Conservation (phyloP, 2,329 filamentous ascomycete genomes). For the Penicillium palitans region DNA sequence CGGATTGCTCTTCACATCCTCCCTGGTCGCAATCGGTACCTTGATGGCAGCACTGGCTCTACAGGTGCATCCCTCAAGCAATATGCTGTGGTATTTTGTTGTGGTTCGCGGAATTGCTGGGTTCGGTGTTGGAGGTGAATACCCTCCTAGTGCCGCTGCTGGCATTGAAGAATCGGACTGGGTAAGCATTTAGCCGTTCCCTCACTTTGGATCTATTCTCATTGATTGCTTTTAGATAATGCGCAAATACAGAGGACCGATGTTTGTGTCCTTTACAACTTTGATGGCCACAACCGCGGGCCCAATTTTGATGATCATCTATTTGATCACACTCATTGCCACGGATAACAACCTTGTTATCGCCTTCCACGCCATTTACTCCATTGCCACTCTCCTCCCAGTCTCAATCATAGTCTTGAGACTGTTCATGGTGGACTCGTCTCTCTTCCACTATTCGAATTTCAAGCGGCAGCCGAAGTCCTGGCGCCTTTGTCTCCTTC, state of each 20-base stretch:
- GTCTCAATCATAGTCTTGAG: slow-evolving; percentile 35
- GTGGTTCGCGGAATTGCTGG: slow-evolving; percentile 40
- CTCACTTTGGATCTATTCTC: neutral
- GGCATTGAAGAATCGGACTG: slow-evolving; percentile 40
- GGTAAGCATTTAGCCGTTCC: slow-evolving; percentile 15
- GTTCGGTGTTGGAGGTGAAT: slow-evolving; percentile 42
- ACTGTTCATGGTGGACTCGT: slow-evolving; percentile 38
- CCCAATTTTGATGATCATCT: slow-evolving; percentile 39
- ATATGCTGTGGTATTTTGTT: slow-evolving; percentile 43
- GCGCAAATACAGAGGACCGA: slow-evolving; percentile 33
- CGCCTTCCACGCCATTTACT: slow-evolving; percentile 34
- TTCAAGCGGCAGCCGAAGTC: slow-evolving; percentile 31
- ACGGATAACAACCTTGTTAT: slow-evolving; percentile 37
- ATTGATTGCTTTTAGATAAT: slow-evolving; percentile 17
- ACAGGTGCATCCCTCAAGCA: slow-evolving; percentile 34
- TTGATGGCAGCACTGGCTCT: slow-evolving; percentile 42
- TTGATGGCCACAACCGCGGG: slow-evolving; percentile 38
- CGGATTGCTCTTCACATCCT: slow-evolving; percentile 32
- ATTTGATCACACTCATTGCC: slow-evolving; percentile 38
- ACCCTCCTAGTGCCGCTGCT: slow-evolving; percentile 41
- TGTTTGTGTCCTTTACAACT: slow-evolving; percentile 40
- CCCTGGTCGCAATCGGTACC: slow-evolving; percentile 30
- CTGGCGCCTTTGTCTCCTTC: slow-evolving; percentile 25
- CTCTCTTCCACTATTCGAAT: slow-evolving; percentile 36
- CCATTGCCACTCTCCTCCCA: slow-evolving; percentile 36